Evolutionary conservation across 176 grass and related monocot species (phyloP).

Genomic region (Areca catechu): DNA sequence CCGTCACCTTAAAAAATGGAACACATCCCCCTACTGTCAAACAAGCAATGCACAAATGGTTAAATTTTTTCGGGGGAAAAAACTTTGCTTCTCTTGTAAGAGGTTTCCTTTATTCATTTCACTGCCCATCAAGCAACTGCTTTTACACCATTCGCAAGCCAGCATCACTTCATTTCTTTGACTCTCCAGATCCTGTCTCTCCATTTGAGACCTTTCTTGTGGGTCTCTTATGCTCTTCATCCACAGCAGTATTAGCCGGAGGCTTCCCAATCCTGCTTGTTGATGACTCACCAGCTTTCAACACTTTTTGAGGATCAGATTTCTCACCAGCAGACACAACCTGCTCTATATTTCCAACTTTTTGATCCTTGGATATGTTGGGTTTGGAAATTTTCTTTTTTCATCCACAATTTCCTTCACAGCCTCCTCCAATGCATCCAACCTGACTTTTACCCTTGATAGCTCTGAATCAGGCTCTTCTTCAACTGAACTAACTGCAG

Average conservation of each 20-base stretch:
- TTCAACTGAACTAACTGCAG: constrained; percentile 48
- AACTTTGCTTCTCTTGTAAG: background rate
- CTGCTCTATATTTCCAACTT: background rate
- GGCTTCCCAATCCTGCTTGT: background rate
- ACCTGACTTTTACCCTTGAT: constrained; percentile 42
- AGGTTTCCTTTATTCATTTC: background rate
- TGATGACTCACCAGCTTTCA: background rate
- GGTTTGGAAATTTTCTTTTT: constrained; percentile 39
- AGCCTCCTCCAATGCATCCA: constrained; percentile 56
- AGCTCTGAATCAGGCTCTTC: constrained; percentile 49
- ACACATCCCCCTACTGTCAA: background rate
- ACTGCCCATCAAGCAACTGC: background rate
- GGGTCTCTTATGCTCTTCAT: constrained; percentile 1
- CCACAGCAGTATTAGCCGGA: background rate
- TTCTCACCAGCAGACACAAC: constrained; percentile 7
- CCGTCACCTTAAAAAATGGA: no score
- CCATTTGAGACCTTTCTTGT: constrained; percentile 1
- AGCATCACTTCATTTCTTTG: background rate
- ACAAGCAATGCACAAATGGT: background rate
- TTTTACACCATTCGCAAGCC: no score
- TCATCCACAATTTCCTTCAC: constrained; percentile 55
- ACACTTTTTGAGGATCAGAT: background rate
- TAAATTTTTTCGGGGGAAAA: background rate
- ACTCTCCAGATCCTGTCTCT: background rate
- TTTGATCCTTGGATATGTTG: constrained; percentile 13